Conservation (phyloP, 2,329 filamentous ascomycete genomes). For the Verticillium isaacii region DNA sequence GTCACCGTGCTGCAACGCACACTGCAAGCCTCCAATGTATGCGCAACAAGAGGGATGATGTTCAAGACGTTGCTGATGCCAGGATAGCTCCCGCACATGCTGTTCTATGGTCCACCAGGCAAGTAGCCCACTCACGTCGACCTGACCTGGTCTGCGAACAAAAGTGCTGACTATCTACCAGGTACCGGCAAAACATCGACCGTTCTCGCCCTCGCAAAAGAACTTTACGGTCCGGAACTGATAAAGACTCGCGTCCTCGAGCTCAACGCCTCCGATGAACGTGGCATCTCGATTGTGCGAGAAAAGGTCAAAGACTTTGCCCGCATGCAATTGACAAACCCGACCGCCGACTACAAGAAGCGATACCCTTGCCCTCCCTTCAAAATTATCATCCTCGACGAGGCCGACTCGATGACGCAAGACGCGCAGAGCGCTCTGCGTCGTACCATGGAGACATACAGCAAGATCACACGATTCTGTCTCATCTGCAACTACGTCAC, state of each 20-base stretch:
- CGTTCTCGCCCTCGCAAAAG: constrained; percentile 92
- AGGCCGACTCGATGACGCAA: constrained; percentile 98
- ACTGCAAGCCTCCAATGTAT: constrained; percentile 86
- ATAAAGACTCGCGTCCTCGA: constrained; percentile 94
- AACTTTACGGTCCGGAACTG: constrained; percentile 93
- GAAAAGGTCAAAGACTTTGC: constrained; percentile 99
- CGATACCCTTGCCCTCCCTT: constrained; percentile 93
- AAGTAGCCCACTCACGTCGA: neutral
- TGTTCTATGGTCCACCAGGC: constrained; percentile 89
- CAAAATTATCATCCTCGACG: constrained; percentile 98
- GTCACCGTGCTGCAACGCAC: constrained; percentile 89
- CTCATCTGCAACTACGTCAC: constrained; percentile 99
- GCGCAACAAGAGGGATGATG: constrained; percentile 10
- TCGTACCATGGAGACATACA: constrained; percentile 97
- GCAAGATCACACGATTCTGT: constrained; percentile 93
- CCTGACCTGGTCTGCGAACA: neutral
- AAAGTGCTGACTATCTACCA: neutral
- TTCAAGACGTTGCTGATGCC: constrained; percentile 6
- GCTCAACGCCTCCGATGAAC: constrained; percentile 98
- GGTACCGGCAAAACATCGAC: constrained; percentile 98
- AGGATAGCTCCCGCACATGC: constrained; percentile 84
- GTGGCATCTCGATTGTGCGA: constrained; percentile 92
- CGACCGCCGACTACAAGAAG: constrained; percentile 61
- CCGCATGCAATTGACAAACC: constrained; percentile 85
- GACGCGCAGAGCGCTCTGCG: constrained; percentile 91